Conservation (phyloP, 768 basidiomycete species). For the Plicaturopsis crispa region DNA sequence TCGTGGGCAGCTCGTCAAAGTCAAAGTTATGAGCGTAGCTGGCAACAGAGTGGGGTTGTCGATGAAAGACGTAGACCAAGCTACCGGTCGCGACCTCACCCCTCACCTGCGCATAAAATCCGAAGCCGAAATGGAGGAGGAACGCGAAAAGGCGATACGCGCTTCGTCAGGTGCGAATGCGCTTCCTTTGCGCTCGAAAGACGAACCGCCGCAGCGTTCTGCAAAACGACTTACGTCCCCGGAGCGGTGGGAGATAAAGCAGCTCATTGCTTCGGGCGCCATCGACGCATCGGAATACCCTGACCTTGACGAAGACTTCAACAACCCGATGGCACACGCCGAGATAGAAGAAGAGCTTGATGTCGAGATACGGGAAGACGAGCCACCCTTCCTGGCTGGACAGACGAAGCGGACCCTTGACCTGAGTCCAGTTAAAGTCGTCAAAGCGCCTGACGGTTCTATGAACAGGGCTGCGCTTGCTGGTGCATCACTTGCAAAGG, state of each 20-base stretch:
- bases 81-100: conserved; percentile 81
- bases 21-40: conserved; percentile 94
- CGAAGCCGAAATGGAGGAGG: conserved; percentile 88
- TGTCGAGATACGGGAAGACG: conserved; percentile 94
- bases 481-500: conserved; percentile 90
- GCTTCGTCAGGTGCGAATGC: conserved; percentile 82
- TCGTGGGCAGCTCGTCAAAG: conserved; percentile 81
- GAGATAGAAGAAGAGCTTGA: conserved; percentile 97
- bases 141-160: conserved; percentile 51
- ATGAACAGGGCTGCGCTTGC: conserved; percentile 92
- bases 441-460: conserved; percentile 97
- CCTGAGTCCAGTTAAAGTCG: conserved; percentile 94
- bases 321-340: conserved; percentile 64
- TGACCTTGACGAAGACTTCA: conserved; percentile 82
- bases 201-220: conserved; percentile 40
- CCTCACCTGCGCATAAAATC: conserved; percentile 94
- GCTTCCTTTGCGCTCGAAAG: conserved; percentile 60
- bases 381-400: conserved; percentile 91
- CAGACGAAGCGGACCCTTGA: conserved; percentile 95
- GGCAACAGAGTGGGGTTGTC: conserved; percentile 78
- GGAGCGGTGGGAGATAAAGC: conserved; percentile 99
- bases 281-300: conserved; percentile 92
- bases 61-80: conserved; percentile 98
- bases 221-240: conserved; percentile 92
- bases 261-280: conserved; percentile 92